Evolutionary conservation across 164 flowering plant species (phyloP).

Genomic region (Hamamelis virginiana): DNA sequence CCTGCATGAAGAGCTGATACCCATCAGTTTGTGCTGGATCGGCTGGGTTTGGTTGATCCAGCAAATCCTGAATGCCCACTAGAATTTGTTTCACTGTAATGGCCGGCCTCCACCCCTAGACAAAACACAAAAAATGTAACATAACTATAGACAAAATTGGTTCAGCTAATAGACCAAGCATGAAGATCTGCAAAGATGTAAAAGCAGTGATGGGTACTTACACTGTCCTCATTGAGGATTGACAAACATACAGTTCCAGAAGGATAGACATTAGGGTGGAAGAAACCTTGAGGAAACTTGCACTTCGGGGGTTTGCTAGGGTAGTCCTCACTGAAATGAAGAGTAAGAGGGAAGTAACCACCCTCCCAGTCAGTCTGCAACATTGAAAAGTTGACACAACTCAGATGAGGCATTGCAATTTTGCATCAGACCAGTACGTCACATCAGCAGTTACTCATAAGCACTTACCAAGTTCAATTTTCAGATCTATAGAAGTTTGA

Average conservation of each 20-base stretch:
- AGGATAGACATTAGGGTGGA: constrained; percentile 97
- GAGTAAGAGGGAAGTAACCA: constrained; percentile 72
- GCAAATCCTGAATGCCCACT: constrained; percentile 88
- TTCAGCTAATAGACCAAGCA: background rate
- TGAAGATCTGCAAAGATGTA: background rate
- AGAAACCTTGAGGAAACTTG: constrained; percentile 89
- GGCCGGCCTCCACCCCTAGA: constrained; percentile 97
- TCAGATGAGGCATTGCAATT: background rate
- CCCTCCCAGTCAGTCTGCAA: constrained; percentile 98
- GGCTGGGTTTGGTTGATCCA: constrained; percentile 83
- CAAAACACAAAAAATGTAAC: background rate
- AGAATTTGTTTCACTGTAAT: constrained; percentile 94
- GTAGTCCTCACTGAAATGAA: constrained; percentile 86
- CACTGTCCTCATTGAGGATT: constrained; percentile 92
- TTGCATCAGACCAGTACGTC: background rate
- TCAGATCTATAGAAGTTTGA: too few species aligned
- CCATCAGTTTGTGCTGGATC: constrained; percentile 99
- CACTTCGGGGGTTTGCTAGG: constrained; percentile 98
- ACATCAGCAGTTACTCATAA: too few species aligned
- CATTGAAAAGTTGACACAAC: background rate
- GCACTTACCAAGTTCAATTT: too few species aligned
- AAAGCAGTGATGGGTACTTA: constrained; percentile 39
- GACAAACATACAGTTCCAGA: constrained; percentile 97
- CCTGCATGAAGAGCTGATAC: constrained; percentile 90
- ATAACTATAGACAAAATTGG: background rate